phyloP scores from a whole-genome alignment of 2,329 filamentous ascomycete species.

The Gnomoniopsis smithogilvyi region DNA sequence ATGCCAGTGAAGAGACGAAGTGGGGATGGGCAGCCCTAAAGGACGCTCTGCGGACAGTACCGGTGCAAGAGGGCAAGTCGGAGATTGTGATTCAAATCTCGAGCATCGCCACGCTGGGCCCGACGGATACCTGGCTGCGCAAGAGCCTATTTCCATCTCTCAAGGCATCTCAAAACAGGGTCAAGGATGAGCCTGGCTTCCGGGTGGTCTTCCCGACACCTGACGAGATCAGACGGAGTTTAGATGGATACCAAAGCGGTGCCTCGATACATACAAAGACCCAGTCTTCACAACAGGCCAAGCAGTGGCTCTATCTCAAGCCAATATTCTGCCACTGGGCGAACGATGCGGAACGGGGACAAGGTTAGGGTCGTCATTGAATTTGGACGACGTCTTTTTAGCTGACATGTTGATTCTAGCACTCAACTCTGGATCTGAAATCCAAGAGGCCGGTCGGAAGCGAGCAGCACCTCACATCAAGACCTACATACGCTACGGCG shows the following conservation, averaged over 20 bases:
- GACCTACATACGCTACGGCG: constrained; percentile 71
- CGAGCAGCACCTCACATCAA: constrained; percentile 85
- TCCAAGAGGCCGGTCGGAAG: constrained; percentile 55
- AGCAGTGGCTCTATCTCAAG: constrained; percentile 69
- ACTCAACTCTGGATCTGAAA: constrained; percentile 12
- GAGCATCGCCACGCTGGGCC: constrained; percentile 76
- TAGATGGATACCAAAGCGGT: constrained; percentile 77
- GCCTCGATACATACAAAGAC: constrained; percentile 80
- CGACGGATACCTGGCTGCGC: constrained; percentile 68
- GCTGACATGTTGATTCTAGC: background rate
- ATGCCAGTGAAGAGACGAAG: constrained; percentile 44
- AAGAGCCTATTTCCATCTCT: constrained; percentile 58
- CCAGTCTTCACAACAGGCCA: constrained; percentile 65
- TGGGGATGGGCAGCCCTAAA: constrained; percentile 76
- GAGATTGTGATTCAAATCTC: constrained; percentile 67
- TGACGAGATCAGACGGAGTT: constrained; percentile 70
- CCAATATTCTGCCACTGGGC: constrained; percentile 76
- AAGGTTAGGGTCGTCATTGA: constrained; percentile 20
- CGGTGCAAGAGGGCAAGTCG: constrained; percentile 36
- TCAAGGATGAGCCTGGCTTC: constrained; percentile 44
- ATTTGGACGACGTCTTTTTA: background rate
- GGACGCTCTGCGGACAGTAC: constrained; percentile 54
- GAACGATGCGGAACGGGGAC: constrained; percentile 47
- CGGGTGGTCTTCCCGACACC: constrained; percentile 79
- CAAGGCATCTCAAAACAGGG: constrained; percentile 26